These are phyloP conservation scores for Dactylonectria estremocensis DNA, from an alignment of 2,329 filamentous ascomycete genomes.

Conservation along the genomic window DNA sequence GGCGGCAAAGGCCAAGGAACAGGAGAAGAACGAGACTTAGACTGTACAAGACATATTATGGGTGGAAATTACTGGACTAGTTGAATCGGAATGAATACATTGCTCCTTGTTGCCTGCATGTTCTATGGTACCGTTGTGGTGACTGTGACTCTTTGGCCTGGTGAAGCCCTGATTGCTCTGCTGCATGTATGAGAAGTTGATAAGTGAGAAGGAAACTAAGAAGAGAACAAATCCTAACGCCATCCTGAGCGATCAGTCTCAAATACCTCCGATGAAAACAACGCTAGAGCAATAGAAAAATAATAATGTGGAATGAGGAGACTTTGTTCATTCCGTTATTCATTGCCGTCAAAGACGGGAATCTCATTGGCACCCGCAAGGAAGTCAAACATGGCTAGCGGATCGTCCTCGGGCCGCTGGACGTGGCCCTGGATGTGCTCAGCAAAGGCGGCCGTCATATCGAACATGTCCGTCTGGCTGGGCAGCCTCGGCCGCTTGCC, in stretches of 20 bases:
- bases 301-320: not conserved
- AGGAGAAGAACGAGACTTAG: not conserved
- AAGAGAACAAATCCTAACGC: not conserved
- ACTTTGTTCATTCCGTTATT: conserved; percentile 17
- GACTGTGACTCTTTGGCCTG: not conserved
- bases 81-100: not conserved
- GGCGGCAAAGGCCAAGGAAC: not conserved
- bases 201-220: not conserved
- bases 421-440: conserved; percentile 36
- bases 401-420: conserved; percentile 40
- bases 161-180: not conserved
- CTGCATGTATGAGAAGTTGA: not conserved
- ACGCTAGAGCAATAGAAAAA: not conserved
- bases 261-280: too few species aligned
- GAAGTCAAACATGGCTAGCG: conserved; percentile 46
- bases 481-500: conserved; percentile 41
- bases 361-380: conserved; percentile 40
- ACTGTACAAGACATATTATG: not conserved
- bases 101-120: not conserved
- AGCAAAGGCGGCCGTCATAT: conserved; percentile 40
- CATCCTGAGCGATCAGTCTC: not conserved
- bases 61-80: not conserved
- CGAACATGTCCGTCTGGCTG: conserved; percentile 42
- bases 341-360: conserved; percentile 44
- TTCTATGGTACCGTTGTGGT: not conserved